These are phyloP conservation scores for Pseudoneurospora amorphoporcata DNA, from an alignment of 495 filamentous ascomycete species.

Conservation along the genomic window DNA sequence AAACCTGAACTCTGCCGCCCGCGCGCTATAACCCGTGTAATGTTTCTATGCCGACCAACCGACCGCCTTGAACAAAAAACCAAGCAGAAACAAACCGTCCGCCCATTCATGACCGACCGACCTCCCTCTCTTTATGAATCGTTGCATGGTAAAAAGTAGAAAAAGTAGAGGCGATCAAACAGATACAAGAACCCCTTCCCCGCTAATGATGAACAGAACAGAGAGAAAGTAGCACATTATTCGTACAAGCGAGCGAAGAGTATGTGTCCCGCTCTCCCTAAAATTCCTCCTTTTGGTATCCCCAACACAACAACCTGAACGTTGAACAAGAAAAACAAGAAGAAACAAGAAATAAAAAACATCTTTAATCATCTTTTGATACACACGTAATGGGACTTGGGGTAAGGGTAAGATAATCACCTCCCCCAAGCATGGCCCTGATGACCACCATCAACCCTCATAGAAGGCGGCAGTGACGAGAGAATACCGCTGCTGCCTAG, in stretches of 20 bases:
- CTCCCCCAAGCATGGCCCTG: neutral
- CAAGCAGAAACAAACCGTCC: neutral
- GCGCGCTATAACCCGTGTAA: neutral
- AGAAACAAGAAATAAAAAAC: neutral
- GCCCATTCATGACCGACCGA: neutral
- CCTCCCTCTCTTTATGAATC: neutral
- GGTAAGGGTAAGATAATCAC: neutral
- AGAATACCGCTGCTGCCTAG: slow-evolving; percentile 25
- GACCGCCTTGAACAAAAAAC: neutral
- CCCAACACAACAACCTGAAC: neutral
- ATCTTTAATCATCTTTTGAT: neutral
- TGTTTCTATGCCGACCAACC: neutral
- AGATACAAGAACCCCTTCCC: neutral
- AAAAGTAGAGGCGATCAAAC: neutral
- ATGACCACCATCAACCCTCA: slow-evolving; percentile 12
- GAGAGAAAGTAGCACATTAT: neutral
- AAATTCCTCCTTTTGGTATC: neutral
- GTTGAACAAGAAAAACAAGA: neutral
- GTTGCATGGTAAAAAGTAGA: neutral
- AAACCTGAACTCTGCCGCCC: neutral
- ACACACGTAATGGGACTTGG: neutral
- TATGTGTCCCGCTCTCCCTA: neutral
- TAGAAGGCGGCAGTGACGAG: slow-evolving; percentile 26
- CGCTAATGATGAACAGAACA: neutral
- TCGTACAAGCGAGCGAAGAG: neutral